Evolutionary conservation across 306 rosid species (phyloP).

Genomic region (Inga oerstediana): DNA sequence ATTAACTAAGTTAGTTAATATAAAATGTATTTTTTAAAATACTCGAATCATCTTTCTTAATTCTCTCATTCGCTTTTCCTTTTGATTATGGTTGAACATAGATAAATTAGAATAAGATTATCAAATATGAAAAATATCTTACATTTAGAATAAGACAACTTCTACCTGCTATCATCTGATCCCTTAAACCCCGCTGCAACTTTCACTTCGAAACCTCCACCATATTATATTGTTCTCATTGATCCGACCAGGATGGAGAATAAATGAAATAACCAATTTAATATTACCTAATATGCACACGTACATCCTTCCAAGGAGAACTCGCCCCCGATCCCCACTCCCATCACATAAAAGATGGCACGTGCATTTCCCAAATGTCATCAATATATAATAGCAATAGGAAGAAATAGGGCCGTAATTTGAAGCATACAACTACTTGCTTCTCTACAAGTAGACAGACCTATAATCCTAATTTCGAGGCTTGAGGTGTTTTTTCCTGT

Average conservation of each 20-base stretch:
- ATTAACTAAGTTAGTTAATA: too few species aligned
- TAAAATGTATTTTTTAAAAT: too few species aligned
- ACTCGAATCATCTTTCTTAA: too few species aligned
- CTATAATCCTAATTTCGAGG: slow-evolving; percentile 10
- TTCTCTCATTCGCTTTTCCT: rapidly evolving
- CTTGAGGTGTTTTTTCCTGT: slow-evolving; percentile 24
- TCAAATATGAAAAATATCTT: too few species aligned
- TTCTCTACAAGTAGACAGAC: slow-evolving; percentile 1
- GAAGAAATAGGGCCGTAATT: neutral
- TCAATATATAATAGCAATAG: neutral
- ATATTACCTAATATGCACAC: neutral
- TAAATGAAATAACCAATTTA: neutral
- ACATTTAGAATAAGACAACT: too few species aligned
- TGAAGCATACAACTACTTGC: neutral
- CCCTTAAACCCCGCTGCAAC: neutral
- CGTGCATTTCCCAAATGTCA: neutral
- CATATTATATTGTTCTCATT: neutral
- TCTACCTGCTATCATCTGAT: neutral
- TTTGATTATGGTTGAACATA: too few species aligned
- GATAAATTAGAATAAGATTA: too few species aligned
- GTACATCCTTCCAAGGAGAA: neutral
- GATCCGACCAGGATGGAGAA: neutral
- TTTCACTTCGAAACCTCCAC: neutral
- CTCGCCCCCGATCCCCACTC: neutral
- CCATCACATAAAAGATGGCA: neutral